Evolutionary conservation across 129 eudicot species (phyloP), one percentile per base, ranked within the genome.

Genomic region (Kitagawia praeruptora): DNA sequence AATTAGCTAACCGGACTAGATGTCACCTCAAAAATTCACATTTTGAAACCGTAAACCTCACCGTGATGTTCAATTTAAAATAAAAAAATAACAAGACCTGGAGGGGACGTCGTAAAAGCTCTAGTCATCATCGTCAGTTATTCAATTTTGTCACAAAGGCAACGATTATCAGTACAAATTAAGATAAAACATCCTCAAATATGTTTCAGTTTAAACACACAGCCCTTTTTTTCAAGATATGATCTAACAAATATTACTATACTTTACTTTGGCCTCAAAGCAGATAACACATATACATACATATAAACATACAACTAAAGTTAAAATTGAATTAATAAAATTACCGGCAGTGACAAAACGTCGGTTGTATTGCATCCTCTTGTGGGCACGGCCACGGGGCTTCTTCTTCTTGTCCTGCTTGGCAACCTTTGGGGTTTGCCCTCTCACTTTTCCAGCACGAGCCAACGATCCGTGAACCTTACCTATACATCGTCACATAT

Each of bases 381-480:
- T 93, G 89, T 93, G 93, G 61, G 98, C 98, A 71, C 98, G 93
- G 73, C 98, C 98, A 34, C 93, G 91, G 14, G 97, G 97, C 93
- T 92, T 85, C 84, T 90, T 92, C 92, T 92, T 92, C 93, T 92
- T 92, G 84, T 92, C 96, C 82, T 89, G 96, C 87, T 90, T 90
- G 8, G 97, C 93, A 13, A 92, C 97, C 86, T 92, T 92, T 2
- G 96, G 97, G 9, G 97, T 92, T 81, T 90, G 97, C 6, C 97
- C 97, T 84, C 97, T 84, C 66, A 92, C 98, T 79, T 92, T 92
- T 13, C 97, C 97, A 58, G 97, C 97, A 89, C 97, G 97, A 51
- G 97, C 97, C 87, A 92, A 82, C 0, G 98, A 90, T 77, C 98
- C 98, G 87, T 90, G 93, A 42, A 93, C 98, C 93, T 93, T 93